Percentiles rank a stretch among this genome's conserved stretches.
phyloP scores from a whole-genome alignment of 768 basidiomycete genomes.

The Boletus tomentosulus region DNA sequence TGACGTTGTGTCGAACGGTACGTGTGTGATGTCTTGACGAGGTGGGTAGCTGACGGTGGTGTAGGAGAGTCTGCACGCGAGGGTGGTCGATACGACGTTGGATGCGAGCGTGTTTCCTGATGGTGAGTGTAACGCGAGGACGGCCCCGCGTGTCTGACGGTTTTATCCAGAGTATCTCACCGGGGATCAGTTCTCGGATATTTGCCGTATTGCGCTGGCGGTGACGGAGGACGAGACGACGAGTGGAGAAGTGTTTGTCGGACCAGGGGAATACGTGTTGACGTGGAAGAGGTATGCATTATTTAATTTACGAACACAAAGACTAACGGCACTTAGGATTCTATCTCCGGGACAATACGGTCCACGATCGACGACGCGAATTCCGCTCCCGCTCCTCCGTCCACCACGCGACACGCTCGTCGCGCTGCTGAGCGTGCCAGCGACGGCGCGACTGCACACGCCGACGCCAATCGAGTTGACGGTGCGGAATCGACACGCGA shows the following conservation, averaged over 20 bases:
- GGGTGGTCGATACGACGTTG: conserved; percentile 50
- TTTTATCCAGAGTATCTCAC: conserved; percentile 49
- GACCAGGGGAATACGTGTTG: conserved; percentile 58
- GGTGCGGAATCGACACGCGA: conserved; percentile 62
- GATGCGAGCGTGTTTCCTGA: conserved; percentile 46
- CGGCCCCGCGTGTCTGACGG: neutral
- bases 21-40: conserved; percentile 6
- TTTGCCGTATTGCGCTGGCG: conserved; percentile 49
- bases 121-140: conserved; percentile 31
- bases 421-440: conserved; percentile 61
- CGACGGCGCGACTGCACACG: conserved; percentile 59
- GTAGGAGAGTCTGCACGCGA: conserved; percentile 43
- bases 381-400: conserved; percentile 58
- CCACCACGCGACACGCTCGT: conserved; percentile 61
- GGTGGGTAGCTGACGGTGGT: neutral
- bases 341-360: conserved; percentile 42
- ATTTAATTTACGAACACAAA: neutral
- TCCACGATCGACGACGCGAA: conserved; percentile 42
- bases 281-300: conserved; percentile 58
- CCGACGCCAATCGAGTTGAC: conserved; percentile 53
- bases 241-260: conserved; percentile 27
- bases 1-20: conserved; percentile 49
- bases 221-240: conserved; percentile 36
- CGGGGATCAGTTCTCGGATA: conserved; percentile 61
- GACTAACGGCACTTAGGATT: conserved; percentile 35